Evolutionary conservation across 148 eudicot species (phyloP).

Genomic region (Fagopyrum homotropicum): DNA sequence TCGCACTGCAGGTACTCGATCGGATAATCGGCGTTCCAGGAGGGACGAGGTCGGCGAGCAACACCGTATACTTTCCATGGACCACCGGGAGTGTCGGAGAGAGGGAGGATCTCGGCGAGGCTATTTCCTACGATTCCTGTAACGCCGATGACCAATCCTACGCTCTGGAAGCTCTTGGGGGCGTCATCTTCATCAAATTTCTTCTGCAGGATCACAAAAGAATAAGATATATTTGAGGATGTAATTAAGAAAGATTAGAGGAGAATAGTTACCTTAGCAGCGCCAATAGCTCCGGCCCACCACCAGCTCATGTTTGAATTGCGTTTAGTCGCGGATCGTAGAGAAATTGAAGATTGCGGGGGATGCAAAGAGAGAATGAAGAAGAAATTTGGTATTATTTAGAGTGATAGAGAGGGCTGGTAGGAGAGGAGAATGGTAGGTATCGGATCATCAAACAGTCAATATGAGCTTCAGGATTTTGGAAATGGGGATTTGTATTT

Average conservation of each 20-base stretch:
- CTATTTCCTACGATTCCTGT: slow-evolving; percentile 46
- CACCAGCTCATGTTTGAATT: slow-evolving; percentile 37
- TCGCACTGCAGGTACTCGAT: slow-evolving; percentile 43
- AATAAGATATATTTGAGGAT: slow-evolving; percentile 3
- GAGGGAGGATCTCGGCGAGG: slow-evolving; percentile 40
- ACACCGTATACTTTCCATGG: slow-evolving; percentile 45
- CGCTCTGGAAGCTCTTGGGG: slow-evolving; percentile 27
- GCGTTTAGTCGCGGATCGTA: background rate
- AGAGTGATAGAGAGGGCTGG: background rate
- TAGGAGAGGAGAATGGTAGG: background rate
- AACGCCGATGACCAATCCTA: slow-evolving; percentile 30
- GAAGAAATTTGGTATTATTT: background rate
- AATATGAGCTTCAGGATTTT: background rate
- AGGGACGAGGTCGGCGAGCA: slow-evolving; percentile 33
- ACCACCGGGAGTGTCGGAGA: slow-evolving; percentile 41
- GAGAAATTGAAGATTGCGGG: background rate
- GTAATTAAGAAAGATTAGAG: background rate
- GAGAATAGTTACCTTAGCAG: slow-evolving; percentile 28
- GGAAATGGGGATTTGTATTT: background rate
- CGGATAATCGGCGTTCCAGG: slow-evolving; percentile 34
- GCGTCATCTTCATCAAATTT: slow-evolving; percentile 30
- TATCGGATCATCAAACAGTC: slow-evolving; percentile 7
- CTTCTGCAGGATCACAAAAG: slow-evolving; percentile 22
- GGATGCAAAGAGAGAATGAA: background rate
- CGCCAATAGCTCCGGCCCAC: slow-evolving; percentile 52